Base-by-base conservation (phyloP, 306 rosid genomes). In the Castanospermum australe region DNA sequence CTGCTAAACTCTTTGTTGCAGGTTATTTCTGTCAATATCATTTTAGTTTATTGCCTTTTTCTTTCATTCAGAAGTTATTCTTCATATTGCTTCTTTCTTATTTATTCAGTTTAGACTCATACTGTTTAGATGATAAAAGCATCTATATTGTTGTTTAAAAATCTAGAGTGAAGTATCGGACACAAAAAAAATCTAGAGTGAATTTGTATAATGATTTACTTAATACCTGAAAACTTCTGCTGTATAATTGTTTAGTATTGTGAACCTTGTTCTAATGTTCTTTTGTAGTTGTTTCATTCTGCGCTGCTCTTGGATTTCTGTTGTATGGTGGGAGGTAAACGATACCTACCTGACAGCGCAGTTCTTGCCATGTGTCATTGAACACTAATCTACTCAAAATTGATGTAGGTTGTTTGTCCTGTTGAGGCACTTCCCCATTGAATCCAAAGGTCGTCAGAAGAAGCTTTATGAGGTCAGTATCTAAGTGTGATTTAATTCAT, bases 241-340 rank as follows among this genome's bases (percentile, higher is more conserved):
- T 57, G 35, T 30, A 7, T 28, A 61, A 28, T 52, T 73, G 45
- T 74, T 45, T 44, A 17, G 38, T 22, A 14, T 59, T 63, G 17
- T 77, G 79, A 86, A 54, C 67, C 62, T 75, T 35, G 13, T 80
- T 82, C 51, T 20, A n/a, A 67, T 18, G 42, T 30, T 74, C n/a
- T 42, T 79, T 88, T 81, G 76, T 90, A 92, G 97, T 82, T 63
- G 78, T 78, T 75, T 90, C 93, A 66, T 89, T 92, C 50, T 86
- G 75, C 66, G 89, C 92, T 61, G 91, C 93, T 75, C 84, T 90
- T 41, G 94, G 92, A 75, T 92, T 92, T 79, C 76, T 92, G 85
- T 65, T 87, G 73, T 92, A 92, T 73, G 97, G 97, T 71, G 97
- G 97, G 79, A 92, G 97, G 97, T 90, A 88, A 86, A 56, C 10